Conservation (phyloP, 1,284 basidiomycete species). For the Blastosporella zonata region DNA sequence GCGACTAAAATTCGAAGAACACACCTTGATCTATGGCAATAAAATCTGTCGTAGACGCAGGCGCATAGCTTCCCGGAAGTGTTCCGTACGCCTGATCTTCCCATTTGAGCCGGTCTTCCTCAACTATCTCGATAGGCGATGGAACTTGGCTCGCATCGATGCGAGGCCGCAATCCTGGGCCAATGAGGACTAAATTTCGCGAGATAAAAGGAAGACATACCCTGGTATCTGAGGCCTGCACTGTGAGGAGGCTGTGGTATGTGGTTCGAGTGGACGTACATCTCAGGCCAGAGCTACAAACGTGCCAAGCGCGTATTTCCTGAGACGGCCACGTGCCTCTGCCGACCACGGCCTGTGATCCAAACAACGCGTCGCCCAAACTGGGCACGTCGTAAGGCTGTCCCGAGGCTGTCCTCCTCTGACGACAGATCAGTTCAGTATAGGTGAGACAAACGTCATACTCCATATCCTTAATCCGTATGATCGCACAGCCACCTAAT, state of each 20-base stretch:
- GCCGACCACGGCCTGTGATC: conserved; percentile 1
- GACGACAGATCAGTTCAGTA: too few relatives aligned
- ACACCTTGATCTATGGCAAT: conserved; percentile 90
- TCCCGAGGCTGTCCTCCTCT: too few relatives aligned
- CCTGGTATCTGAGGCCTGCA: conserved; percentile 58
- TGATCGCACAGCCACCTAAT: too few relatives aligned
- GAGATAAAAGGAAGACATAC: conserved; percentile 1
- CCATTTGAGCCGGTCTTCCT: conserved; percentile 84
- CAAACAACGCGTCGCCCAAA: background rate
- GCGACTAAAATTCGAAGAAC: conserved; percentile 7
- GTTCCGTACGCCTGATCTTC: conserved; percentile 77
- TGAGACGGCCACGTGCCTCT: background rate
- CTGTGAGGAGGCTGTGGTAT: conserved; percentile 84
- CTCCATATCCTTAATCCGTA: too few relatives aligned
- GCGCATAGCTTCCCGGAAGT: conserved; percentile 72
- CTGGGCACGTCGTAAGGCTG: background rate
- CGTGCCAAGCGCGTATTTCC: background rate
- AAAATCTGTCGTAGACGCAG: conserved; percentile 86
- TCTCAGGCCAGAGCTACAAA: conserved; percentile 17
- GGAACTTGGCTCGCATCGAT: conserved; percentile 93
- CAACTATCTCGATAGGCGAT: conserved; percentile 82
- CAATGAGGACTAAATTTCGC: background rate
- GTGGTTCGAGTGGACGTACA: conserved; percentile 47
- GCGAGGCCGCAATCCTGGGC: conserved; percentile 69
- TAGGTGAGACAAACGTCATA: too few relatives aligned